Evolutionary conservation across 495 filamentous ascomycete species (phyloP), one percentile per base, ranked within the genome.

Genomic region (Podospora appendiculata): DNA sequence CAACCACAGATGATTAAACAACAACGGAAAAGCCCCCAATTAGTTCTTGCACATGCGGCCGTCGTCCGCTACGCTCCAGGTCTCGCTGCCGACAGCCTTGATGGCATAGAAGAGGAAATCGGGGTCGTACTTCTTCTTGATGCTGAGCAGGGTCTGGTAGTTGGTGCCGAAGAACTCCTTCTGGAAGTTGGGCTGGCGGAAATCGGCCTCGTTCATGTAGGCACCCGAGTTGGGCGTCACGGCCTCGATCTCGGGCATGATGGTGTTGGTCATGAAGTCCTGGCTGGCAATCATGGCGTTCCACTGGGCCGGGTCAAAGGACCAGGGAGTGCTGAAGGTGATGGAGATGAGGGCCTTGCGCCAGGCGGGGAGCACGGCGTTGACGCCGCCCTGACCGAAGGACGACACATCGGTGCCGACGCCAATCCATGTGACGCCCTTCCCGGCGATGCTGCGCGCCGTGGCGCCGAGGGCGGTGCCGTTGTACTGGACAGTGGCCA

Each of bases 61-160:
- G 13, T 63, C 48, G 13, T 49, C 52, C 12, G 33, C 41, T 2
- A 61, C 46, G 4, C 0, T 33, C 66, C 67, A 70, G 8, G 16
- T 44, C 49, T 72, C 69, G 19, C 60, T 68, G 19, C 75, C 78
- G 0, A 81, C 79, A 45, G 65, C 73, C 5, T 69, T 75, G 32
- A 54, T 54, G 6, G 69, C 76, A 52, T 76, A 82, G 46, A 84
- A 82, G 32, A 79, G 55, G 36, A 61, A 58, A 9, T 64, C 64
- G 0, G 80, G 79, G 52, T 84, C 80, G 38, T 72, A 76, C 50
- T 65, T 71, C 44, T 62, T 58, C 74, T 84, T 83, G 46, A 81
- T 70, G 8, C 48, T 17, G 25, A 64, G 47, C 16, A 83, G 60
- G 0, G 53, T 61, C 0, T 48, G 35, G 51, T 80, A 82, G 35